These are phyloP conservation scores for Suhomyces faveliae DNA, from an alignment of 805 yeast genomes.

Conservation along the genomic window DNA sequence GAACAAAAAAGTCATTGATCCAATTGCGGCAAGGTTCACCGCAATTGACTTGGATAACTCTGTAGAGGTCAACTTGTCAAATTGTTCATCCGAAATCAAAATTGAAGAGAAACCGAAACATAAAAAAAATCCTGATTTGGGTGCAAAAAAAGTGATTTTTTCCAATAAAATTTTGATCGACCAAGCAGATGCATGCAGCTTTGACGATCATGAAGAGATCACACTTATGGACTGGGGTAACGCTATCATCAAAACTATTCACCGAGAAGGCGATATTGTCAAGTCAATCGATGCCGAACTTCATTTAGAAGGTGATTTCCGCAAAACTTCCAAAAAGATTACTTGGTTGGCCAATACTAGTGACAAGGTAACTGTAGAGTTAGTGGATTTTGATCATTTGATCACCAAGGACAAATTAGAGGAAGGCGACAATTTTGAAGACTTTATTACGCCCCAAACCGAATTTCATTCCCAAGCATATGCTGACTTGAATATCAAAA, in stretches of 20 bases:
- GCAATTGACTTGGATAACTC: conserved; percentile 66
- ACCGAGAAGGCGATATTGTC: conserved; percentile 21
- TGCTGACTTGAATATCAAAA: conserved; percentile 24
- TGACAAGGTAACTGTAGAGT: conserved; percentile 25
- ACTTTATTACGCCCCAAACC: conserved; percentile 26
- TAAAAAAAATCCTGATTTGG: conserved; percentile 30
- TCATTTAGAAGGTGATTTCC: conserved; percentile 33
- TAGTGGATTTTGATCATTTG: conserved; percentile 30
- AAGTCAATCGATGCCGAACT: conserved; percentile 24
- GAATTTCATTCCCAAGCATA: conserved; percentile 21
- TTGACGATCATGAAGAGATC: conserved; percentile 25
- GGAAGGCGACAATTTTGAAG: conserved; percentile 29
- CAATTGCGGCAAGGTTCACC: conserved; percentile 92
- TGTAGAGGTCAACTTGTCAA: conserved; percentile 60
- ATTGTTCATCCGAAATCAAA: conserved; percentile 19
- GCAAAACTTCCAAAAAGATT: conserved; percentile 29
- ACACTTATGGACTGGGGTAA: conserved; percentile 34
- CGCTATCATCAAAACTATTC: conserved; percentile 23
- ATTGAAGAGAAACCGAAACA: conserved; percentile 26
- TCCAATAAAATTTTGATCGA: conserved; percentile 22
- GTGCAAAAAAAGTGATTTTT: conserved; percentile 23
- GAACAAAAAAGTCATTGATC: conserved; percentile 95
- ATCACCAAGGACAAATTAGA: conserved; percentile 33
- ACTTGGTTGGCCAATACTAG: conserved; percentile 31
- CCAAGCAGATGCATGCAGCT: conserved; percentile 24